Evolutionary conservation across 164 flowering plant genomes (phyloP).

Genomic region (Dillenia suffruticosa): DNA sequence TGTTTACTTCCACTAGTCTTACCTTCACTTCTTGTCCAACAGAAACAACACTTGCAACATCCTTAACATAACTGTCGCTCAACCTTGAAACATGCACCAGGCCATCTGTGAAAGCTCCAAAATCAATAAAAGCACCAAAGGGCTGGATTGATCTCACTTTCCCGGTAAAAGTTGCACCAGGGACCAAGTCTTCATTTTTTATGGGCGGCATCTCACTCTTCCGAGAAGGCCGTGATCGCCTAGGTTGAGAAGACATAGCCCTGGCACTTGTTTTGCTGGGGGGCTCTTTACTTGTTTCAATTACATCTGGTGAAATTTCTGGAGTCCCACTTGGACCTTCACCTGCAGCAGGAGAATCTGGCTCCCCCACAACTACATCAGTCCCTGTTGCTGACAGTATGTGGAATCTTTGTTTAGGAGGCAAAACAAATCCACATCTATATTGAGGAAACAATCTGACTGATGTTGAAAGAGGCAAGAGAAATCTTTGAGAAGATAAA

Average conservation of each 20-base stretch:
- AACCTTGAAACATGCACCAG: slow-evolving; percentile 85
- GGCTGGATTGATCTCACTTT: slow-evolving; percentile 92
- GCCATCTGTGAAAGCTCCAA: slow-evolving; percentile 98
- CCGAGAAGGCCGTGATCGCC: slow-evolving; percentile 47
- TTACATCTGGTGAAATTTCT: slow-evolving; percentile 25
- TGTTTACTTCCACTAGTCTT: slow-evolving; percentile 68
- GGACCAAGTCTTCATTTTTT: slow-evolving; percentile 73
- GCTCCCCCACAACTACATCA: slow-evolving; percentile 68
- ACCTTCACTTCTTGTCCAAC: slow-evolving; percentile 97
- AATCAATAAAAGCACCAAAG: slow-evolving; percentile 95
- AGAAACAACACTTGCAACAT: slow-evolving; percentile 67
- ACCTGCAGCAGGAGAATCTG: slow-evolving; percentile 35
- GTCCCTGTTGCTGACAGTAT: slow-evolving; percentile 56
- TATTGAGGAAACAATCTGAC: slow-evolving; percentile 41
- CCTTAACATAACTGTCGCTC: slow-evolving; percentile 87
- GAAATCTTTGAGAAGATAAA: slow-evolving; percentile 28
- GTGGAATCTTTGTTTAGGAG: slow-evolving; percentile 19
- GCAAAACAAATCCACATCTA: slow-evolving; percentile 17
- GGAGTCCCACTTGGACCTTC: slow-evolving; percentile 30
- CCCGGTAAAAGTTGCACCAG: slow-evolving; percentile 88
- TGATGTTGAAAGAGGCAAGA: slow-evolving; percentile 39
- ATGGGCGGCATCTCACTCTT: slow-evolving; percentile 95
- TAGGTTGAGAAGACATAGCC: slow-evolving; percentile 35
- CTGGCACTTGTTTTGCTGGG: slow-evolving; percentile 28
- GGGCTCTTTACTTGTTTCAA: slow-evolving; percentile 36